These are phyloP conservation scores for Starmerella lactis-condensi DNA, from an alignment of 805 yeast species.

Conservation along the genomic window DNA sequence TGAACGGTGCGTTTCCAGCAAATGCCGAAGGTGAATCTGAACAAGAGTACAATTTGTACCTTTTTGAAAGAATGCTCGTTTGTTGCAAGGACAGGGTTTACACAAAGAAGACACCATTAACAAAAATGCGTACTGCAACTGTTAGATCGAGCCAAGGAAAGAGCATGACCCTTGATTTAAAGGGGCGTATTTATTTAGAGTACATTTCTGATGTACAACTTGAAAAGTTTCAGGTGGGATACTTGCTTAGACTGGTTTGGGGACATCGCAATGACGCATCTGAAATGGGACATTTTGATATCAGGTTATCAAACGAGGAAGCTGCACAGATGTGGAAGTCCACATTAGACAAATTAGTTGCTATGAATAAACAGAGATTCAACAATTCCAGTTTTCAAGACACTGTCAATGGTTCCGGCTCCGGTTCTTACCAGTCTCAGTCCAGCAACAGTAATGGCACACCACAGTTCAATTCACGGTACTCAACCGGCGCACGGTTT, in stretches of 20 bases:
- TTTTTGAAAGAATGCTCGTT: constrained; percentile 55
- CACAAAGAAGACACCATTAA: constrained; percentile 33
- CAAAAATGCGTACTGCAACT: constrained; percentile 30
- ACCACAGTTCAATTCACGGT: too few species aligned
- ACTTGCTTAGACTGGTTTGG: constrained; percentile 21
- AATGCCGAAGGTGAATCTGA: constrained; percentile 46
- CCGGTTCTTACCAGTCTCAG: background rate
- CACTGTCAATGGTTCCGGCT: constrained; percentile 2
- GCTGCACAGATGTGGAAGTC: constrained; percentile 59
- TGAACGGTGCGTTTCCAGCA: constrained; percentile 43
- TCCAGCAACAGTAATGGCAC: constrained; percentile 3
- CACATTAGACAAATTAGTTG: constrained; percentile 16
- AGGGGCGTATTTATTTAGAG: constrained; percentile 66
- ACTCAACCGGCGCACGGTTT: constrained; percentile 11
- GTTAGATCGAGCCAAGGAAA: constrained; percentile 11
- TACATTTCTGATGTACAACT: constrained; percentile 34
- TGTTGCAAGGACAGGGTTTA: constrained; percentile 41
- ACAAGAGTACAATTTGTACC: constrained; percentile 72
- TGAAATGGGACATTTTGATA: constrained; percentile 70
- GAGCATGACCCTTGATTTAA: constrained; percentile 32
- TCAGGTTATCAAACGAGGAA: constrained; percentile 73
- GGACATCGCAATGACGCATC: constrained; percentile 38
- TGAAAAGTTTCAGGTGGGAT: constrained; percentile 19
- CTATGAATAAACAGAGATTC: background rate
- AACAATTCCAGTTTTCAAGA: too few species aligned